Percentiles rank a stretch among this genome's conserved stretches.
These are phyloP conservation scores for Paulinella micropora DNA, from an alignment of 78 protist species.

Conservation along the genomic window DNA sequence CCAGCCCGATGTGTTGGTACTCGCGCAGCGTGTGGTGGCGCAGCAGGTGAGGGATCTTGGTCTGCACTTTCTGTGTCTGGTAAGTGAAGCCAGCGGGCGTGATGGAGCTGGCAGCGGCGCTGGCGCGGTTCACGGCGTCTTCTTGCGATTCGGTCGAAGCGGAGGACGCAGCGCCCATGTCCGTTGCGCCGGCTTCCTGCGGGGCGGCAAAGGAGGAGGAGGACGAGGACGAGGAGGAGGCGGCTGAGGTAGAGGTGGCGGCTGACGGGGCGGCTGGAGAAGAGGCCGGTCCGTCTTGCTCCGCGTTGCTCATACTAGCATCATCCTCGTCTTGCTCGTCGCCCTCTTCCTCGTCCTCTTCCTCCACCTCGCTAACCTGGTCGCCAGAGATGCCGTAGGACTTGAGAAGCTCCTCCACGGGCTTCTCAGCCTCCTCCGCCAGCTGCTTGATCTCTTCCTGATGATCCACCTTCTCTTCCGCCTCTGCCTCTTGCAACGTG, in stretches of 20 bases:
- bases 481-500: neutral
- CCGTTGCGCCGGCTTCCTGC: no score
- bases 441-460: neutral
- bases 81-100: neutral
- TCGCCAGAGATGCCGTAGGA: neutral
- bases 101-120: neutral
- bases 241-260: no score
- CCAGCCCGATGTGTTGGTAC: slow-evolving; percentile 59
- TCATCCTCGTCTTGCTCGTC: neutral
- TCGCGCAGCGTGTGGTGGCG: slow-evolving; percentile 4
- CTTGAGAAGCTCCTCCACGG: neutral
- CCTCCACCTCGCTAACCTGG: neutral
- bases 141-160: no score
- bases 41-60: neutral
- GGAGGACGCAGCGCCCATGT: no score
- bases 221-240: no score
- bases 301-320: no score
- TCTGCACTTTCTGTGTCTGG: neutral
- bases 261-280: no score
- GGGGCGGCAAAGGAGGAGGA: no score
- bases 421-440: neutral
- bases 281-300: neutral
- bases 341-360: neutral
- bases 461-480: neutral
- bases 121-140: neutral